Evolutionary conservation across 2,329 filamentous ascomycete species (phyloP), one percentile per base, ranked within the genome.

Genomic region (Phyllosticta ampelicida): DNA sequence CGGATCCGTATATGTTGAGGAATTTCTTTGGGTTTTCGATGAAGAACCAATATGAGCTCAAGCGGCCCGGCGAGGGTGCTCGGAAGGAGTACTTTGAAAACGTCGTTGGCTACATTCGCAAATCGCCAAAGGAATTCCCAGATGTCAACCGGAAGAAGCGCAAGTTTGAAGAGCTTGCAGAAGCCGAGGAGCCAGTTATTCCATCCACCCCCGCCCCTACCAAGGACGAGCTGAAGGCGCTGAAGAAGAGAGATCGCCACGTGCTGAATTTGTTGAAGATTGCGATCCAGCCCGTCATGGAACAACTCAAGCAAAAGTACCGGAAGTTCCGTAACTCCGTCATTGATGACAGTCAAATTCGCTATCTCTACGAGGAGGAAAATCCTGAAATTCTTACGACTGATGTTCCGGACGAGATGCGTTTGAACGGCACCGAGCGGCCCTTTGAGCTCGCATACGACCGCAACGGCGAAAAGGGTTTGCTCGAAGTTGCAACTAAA

Each of bases 211-310:
- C 84, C 60, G 76, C 82, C 54, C 71, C 72, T 3, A 87, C 85
- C 26, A 91, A 90, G 68, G 87, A 87, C 58, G 89, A 96, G 67
- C 80, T 88, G 60, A 90, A 90, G 68, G 83, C 81, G 2, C 84
- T 92, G 69, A 87, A 87, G 72, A 87, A 90, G 72, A 83, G 83
- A 62, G 95, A 99, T 67, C 85, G 89, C 53, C 85, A 92, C 62
- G 83, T 86, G 10, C 79, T 97, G 56, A 96, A 97, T 69, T 77
- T 86, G 60, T 77, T 99, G 63, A 99, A 97, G 75, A 85, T 95
- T 48, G 79, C 86, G 56, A 84, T 99, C 57, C 91, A 96, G 71
- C 90, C 89, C 1, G 89, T 97, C 64, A 96, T 99, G 90, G 92
- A 99, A 64, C 90, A 96, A 73, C 89, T 99, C 68, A 94, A 95